These are phyloP conservation scores for Mikania micrantha DNA, from an alignment of 129 eudicot genomes.

Conservation along the genomic window DNA sequence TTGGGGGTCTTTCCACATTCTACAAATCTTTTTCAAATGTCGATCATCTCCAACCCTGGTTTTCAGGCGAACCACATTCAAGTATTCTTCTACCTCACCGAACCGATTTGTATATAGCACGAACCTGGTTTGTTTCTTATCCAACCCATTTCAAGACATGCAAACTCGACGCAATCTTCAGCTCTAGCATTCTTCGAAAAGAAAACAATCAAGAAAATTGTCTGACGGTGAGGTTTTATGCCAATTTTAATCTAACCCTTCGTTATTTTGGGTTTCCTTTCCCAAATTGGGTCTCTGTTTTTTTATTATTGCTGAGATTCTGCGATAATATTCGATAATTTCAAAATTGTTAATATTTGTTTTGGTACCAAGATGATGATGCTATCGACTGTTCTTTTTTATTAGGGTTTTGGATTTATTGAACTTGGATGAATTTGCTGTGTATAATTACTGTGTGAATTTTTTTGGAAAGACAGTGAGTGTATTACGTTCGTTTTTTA, in stretches of 20 bases:
- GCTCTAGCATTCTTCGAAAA: slow-evolving; percentile 24
- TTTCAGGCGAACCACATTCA: too few species aligned
- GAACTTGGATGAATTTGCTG: too few species aligned
- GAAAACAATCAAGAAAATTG: slow-evolving; percentile 28
- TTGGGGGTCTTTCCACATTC: too few species aligned
- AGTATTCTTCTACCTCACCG: slow-evolving; percentile 23
- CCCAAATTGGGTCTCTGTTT: slow-evolving; percentile 1
- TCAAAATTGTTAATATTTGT: not conserved
- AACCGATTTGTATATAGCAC: slow-evolving; percentile 18
- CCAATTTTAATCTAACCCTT: not conserved
- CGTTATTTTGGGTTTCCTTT: not conserved
- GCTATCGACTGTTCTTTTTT: not conserved
- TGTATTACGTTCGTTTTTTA: too few species aligned
- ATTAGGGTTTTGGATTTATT: too few species aligned
- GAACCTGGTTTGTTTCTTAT: slow-evolving; percentile 23
- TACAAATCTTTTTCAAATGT: too few species aligned
- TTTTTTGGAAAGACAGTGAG: too few species aligned
- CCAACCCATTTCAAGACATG: slow-evolving; percentile 27
- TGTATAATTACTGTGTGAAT: too few species aligned
- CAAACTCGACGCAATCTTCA: slow-evolving; percentile 28
- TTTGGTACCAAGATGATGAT: not conserved
- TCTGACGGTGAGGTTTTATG: slow-evolving; percentile 36
- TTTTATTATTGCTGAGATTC: not conserved
- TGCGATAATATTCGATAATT: slow-evolving; percentile 9
- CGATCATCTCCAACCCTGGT: too few species aligned